Evolutionary conservation across 1,284 basidiomycete genomes (phyloP), one percentile per base, ranked within the genome.

Genomic region (Nidula niveotomentosa): DNA sequence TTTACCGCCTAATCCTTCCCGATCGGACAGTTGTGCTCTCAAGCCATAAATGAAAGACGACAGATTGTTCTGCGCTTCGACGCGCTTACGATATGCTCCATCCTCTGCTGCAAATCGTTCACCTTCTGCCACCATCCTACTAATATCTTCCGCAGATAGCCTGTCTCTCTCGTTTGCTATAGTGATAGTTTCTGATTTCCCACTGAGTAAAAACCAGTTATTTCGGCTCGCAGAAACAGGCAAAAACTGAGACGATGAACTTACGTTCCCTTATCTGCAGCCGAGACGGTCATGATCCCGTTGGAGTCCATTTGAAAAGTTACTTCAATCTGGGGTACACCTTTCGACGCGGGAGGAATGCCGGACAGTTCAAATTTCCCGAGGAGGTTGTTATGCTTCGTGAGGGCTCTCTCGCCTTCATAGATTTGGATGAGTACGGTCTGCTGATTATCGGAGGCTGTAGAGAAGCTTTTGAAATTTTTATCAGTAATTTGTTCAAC

Each of bases 251-350:
- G 23, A 23, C 23, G 23, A 23, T 23, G 23, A 23, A 23, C 23
- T 23, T 23, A 23, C 23, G 96, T 97, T 35, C 94, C 96, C 86
- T 98, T 98, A 80, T 98, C 96, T 56, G 91, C 81, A 39, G 96
- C 96, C 48, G 92, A 94, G 67, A 98, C 96, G 77, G 97, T 98
- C 66, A 98, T 75, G 74, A 98, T 97, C 82, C 93, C 94, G 80
- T 98, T 98, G 72, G 96, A 96, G 69, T 98, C 96, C 60, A 99
- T 94, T 68, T 99, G 96, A 80, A 99, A 99, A 58, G 94, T 96
- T 74, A 98, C 95, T 77, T 97, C 96, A 68, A 98, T 86, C 73
- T 98, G 96, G 68, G 96, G 95, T 65, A 98, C 95, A 84, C 96
- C 96, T 80, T 96, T 94, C 61, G 96, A 96, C 48, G 96, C 95